Evolutionary conservation across 2,329 filamentous ascomycete species (phyloP).

Genomic region (Fusarium xylarioides): DNA sequence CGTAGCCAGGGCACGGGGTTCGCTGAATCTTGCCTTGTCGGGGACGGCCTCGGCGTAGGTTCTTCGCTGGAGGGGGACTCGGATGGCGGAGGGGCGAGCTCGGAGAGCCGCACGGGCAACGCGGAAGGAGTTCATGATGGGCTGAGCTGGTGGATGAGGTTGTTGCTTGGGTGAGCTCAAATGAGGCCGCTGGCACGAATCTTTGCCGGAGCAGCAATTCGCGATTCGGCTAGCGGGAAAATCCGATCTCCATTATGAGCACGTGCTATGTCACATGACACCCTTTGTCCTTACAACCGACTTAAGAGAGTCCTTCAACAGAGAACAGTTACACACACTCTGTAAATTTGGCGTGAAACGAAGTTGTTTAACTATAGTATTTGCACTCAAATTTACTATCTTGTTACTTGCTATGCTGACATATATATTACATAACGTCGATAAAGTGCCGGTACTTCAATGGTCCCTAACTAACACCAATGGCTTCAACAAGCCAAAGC

Average conservation of each 20-base stretch:
- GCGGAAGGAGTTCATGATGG: constrained; percentile 92
- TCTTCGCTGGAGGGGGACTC: constrained; percentile 82
- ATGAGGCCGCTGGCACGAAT: constrained; percentile 59
- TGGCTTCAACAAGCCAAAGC: neutral
- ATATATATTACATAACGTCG: neutral
- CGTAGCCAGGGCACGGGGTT: constrained; percentile 20
- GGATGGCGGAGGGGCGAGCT: constrained; percentile 80
- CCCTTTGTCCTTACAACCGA: neutral
- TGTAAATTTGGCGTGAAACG: neutral
- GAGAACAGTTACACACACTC: neutral
- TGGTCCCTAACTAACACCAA: neutral
- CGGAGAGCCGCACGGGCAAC: constrained; percentile 89
- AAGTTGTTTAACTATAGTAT: too few species aligned
- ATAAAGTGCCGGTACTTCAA: neutral
- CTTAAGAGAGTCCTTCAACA: neutral
- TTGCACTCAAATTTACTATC: neutral
- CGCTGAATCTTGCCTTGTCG: constrained; percentile 71
- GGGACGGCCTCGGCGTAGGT: constrained; percentile 88
- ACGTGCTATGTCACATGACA: constrained; percentile 48
- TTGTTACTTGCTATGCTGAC: too few species aligned
- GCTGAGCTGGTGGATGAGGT: constrained; percentile 59
- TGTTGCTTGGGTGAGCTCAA: constrained; percentile 56
- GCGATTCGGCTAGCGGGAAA: constrained; percentile 52
- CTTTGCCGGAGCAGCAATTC: constrained; percentile 54
- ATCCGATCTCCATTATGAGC: constrained; percentile 47